Base-by-base conservation (phyloP, 345 rosid genomes). In the Populus deltoides region DNA sequence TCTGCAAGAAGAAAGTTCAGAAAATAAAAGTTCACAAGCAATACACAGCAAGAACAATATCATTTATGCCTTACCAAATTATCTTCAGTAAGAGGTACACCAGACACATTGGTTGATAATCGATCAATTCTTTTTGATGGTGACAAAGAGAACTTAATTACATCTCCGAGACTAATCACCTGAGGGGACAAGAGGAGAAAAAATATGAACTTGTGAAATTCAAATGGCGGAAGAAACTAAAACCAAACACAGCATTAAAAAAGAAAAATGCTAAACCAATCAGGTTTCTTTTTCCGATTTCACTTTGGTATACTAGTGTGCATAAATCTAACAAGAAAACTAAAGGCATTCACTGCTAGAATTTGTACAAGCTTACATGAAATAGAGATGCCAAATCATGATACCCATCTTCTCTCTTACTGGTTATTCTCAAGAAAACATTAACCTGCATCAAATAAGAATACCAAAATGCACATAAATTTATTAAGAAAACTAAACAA, bases 381-480 rank as follows among this genome's bases (percentile, higher is more conserved):
- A 95, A 93, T 55, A 93, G 91, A 79, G 98, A 96, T 6, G 99
- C 98, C 82, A 96, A 87, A 80, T 91, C 98, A 86, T 96, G 99
- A 83, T 82, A 96, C 73, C 97, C 99, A 80, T 96, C 99, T 81
- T 89, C 97, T 63, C 98, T 81, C 79, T 90, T 93, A 55, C 86
- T 77, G 0, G 98, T 96, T 62, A 96, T 91, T 84, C 97, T 88
- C 89, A 96, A 87, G 88, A 96, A 96, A 76, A 92, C 97, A 86
- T 96, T 96, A 77, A 93, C 88, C 97, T 96, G 82, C 73, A 78
- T 25, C 53, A 81, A 73, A 66, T 20, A 67, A 74, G 36, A 59
- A 24, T 5, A 59, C 29, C 73, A 72, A 41, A 68, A 61, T 33
- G 35, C 72, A 66, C 13, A 39, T 2, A 35, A 16, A 74, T 16